Conservation (phyloP, 129 eudicot genomes). For the Flaveria ramosissima region DNA sequence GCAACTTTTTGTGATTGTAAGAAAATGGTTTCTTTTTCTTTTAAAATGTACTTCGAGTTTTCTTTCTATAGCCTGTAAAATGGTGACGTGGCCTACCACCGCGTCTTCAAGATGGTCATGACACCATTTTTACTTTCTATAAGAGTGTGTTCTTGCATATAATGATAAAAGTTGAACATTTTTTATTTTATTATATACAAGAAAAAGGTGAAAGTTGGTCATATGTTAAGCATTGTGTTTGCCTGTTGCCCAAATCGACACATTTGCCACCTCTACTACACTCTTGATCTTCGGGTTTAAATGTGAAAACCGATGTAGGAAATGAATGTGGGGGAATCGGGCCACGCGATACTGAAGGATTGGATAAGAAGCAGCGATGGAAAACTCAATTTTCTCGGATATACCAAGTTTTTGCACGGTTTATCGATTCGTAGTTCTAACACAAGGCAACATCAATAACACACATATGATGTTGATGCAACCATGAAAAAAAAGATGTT, state of each 20-base stretch:
- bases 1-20: too few relatives aligned
- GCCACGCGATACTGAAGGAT: slow-evolving; percentile 65
- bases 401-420: slow-evolving; percentile 94
- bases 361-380: slow-evolving; percentile 81
- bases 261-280: neutral
- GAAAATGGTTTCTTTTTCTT: too few relatives aligned
- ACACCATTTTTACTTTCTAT: too few relatives aligned
- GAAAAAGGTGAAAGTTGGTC: neutral
- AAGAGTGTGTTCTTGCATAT: neutral
- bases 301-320: slow-evolving; percentile 49
- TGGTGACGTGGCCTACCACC: too few relatives aligned
- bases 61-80: neutral
- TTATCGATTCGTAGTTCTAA: slow-evolving; percentile 65
- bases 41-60: too few relatives aligned
- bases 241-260: neutral
- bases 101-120: too few relatives aligned
- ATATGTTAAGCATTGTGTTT: neutral
- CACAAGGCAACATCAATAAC: slow-evolving; percentile 50
- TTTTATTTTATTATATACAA: neutral
- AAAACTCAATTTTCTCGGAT: slow-evolving; percentile 77
- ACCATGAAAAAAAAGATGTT: neutral
- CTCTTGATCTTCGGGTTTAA: neutral
- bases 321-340: slow-evolving; percentile 63
- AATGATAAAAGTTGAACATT: neutral
- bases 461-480: neutral